Evolutionary conservation across 495 filamentous ascomycete genomes (phyloP).

Genomic region (Penicillium daleae): DNA sequence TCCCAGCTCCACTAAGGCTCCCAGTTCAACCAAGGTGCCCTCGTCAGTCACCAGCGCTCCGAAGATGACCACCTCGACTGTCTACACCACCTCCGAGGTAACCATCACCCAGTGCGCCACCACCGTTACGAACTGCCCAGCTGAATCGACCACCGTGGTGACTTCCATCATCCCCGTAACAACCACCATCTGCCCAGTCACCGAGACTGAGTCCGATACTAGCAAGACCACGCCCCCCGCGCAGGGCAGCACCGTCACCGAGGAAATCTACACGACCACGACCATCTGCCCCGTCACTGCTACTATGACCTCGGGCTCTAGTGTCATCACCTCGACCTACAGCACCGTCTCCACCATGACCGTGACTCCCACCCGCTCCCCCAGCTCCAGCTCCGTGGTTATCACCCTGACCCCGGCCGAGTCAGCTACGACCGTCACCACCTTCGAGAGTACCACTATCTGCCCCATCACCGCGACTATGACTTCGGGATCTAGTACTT

Average conservation of each 20-base stretch:
- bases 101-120: conserved; percentile 62
- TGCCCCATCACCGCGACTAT: conserved; percentile 5
- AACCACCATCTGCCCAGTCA: conserved; percentile 5
- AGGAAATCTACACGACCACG: not conserved
- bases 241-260: conserved; percentile 1
- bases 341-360: conserved; percentile 8
- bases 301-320: conserved; percentile 1
- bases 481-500: conserved; percentile 3
- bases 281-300: conserved; percentile 9
- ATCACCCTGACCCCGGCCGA: not conserved
- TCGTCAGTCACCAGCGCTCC: conserved; percentile 20
- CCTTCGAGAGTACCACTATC: conserved; percentile 5
- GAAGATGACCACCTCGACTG: conserved; percentile 58
- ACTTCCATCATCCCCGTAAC: conserved; percentile 60
- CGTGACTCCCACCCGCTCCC: not conserved
- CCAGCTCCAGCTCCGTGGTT: not conserved
- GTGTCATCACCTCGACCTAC: not conserved
- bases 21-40: not conserved
- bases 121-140: conserved; percentile 63
- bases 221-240: not conserved
- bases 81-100: conserved; percentile 59
- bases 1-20: not conserved
- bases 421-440: not conserved
- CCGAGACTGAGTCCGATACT: conserved; percentile 4
- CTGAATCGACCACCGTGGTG: conserved; percentile 48